phyloP scores from a whole-genome alignment of 495 filamentous ascomycete genomes.

The Daldinia bambusicola region DNA sequence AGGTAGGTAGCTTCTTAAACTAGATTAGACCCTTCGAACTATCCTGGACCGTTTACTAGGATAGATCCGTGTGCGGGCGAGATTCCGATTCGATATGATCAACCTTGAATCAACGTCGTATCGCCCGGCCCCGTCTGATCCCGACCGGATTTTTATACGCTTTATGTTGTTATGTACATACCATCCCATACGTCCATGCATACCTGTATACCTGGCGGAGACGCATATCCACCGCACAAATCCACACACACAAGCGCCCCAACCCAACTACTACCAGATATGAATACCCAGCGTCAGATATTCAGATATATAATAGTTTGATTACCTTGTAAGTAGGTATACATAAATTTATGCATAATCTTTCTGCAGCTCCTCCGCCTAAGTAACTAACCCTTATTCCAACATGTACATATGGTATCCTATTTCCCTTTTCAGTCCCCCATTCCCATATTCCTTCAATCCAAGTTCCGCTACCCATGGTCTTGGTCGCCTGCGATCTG shows the following conservation, averaged over 20 bases:
- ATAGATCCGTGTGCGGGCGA: conserved; percentile 29
- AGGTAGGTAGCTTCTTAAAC: conserved; percentile 10
- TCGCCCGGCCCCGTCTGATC: conserved; percentile 19
- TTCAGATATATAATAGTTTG: conserved; percentile 5
- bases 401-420: background rate
- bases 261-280: conserved; percentile 26
- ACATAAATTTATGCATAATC: conserved; percentile 36
- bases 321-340: background rate
- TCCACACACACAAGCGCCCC: conserved; percentile 18
- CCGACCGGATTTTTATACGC: conserved; percentile 21
- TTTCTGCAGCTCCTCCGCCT: conserved; percentile 22
- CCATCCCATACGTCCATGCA: conserved; percentile 6
- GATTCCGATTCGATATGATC: conserved; percentile 31
- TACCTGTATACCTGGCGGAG: conserved; percentile 25
- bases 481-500: conserved; percentile 31
- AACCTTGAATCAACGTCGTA: conserved; percentile 37
- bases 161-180: conserved; percentile 4
- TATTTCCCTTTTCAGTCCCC: conserved; percentile 26
- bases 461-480: conserved; percentile 34
- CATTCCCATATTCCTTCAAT: conserved; percentile 44
- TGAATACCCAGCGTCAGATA: conserved; percentile 10
- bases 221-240: background rate
- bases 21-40: conserved; percentile 2
- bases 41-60: conserved; percentile 23
- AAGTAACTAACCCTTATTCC: background rate